Base-by-base conservation (phyloP, 495 filamentous ascomycete species). In the Arthonia radiata region DNA sequence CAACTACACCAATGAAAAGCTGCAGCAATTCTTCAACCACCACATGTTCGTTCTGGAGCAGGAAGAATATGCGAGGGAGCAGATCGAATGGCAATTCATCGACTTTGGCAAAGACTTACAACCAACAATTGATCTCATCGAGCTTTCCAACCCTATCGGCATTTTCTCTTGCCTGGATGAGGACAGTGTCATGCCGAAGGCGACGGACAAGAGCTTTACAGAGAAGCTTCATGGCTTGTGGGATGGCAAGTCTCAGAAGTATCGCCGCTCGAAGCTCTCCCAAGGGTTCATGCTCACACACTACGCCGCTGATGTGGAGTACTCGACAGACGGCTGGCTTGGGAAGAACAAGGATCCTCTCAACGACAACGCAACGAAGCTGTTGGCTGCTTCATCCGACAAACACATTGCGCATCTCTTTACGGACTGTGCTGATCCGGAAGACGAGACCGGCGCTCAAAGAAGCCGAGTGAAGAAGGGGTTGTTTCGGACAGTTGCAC, bases 41-140 rank as follows among this genome's bases (percentile, higher is more conserved):
- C 89, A 99, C 53, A 99, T 99, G 89, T 99, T 99, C 45, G 89
- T 99, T 13, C 52, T 99, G 13, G 89, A 99, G 42, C 89, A 99
- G 42, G 89, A 99, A 43, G 89, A 99, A 47, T 99, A 99, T 48
- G 82, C 89, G 10, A 53, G 82, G 26, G 89, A 99, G 43, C 77
- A 91, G 45, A 99, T 99, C 38, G 83, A 99, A 50, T 99, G 89
- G 89, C 79, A 93, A 42, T 99, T 99, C 43, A 94, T 99, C 42
- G 89, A 99, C 42, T 99, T 99, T 43, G 89, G 89, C 19, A 79
- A 76, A 33, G 89, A 99, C 41, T 54, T 99, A 11, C 89, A 99
- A 49, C 89, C 89, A 2, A 99, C 89, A 3, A 99, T 99, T 38
- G 83, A 99, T 39, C 52, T 99, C 11, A 99, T 99, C 26, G 89